Percentiles rank a stretch among this genome's conserved stretches.
phyloP scores from a whole-genome alignment of 805 yeast genomes.

The Ogataea pini region DNA sequence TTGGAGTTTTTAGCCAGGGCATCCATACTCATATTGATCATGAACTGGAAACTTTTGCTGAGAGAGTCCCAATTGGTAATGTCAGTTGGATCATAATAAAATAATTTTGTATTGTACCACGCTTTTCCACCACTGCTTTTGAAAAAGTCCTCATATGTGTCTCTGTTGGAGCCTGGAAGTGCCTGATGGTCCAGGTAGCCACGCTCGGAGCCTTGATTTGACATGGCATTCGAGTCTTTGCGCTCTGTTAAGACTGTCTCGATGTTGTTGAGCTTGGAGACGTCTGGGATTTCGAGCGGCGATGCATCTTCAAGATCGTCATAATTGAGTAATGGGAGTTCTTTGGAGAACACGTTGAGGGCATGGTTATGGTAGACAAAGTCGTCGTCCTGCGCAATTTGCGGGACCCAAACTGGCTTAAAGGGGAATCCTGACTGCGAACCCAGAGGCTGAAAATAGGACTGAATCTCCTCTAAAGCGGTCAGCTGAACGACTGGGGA shows the following conservation, averaged over 20 bases:
- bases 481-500: constrained; percentile 23
- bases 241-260: constrained; percentile 24
- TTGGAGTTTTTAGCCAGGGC: constrained; percentile 53
- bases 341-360: constrained; percentile 57
- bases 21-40: constrained; percentile 49
- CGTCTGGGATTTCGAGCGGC: constrained; percentile 33
- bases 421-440: constrained; percentile 32
- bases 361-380: constrained; percentile 61
- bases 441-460: constrained; percentile 27
- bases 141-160: constrained; percentile 13
- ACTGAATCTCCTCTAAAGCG: constrained; percentile 28
- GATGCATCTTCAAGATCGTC: constrained; percentile 39
- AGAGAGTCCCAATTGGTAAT: constrained; percentile 60
- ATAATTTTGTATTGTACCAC: constrained; percentile 40
- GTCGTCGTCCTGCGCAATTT: constrained; percentile 54
- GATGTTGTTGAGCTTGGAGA: constrained; percentile 23
- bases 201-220: constrained; percentile 11
- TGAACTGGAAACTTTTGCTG: constrained; percentile 46
- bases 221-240: constrained; percentile 10
- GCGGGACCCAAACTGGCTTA: constrained; percentile 61
- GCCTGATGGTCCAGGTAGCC: constrained; percentile 4
- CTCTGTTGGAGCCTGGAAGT: constrained; percentile 14
- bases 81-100: constrained; percentile 62
- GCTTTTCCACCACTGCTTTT: constrained; percentile 18
- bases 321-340: constrained; percentile 51